These are phyloP conservation scores for Coriolopsis trogii DNA, from an alignment of 1,284 basidiomycete genomes.

Conservation along the genomic window DNA sequence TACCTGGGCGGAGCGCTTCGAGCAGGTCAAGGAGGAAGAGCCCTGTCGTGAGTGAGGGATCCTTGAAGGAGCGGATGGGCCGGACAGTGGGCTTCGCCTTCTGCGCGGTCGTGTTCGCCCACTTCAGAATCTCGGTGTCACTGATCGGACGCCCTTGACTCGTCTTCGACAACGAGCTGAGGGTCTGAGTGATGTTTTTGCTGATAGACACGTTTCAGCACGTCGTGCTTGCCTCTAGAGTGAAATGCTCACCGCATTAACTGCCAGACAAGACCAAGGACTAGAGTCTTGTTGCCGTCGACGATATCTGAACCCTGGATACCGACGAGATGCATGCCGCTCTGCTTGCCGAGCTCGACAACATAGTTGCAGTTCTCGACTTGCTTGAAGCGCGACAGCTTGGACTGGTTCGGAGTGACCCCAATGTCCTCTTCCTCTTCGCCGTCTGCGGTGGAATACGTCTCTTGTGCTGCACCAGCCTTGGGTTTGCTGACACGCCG, in stretches of 20 bases:
- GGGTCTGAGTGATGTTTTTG: slow-evolving; percentile 91
- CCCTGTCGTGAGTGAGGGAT: slow-evolving; percentile 87
- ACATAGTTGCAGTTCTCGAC: slow-evolving; percentile 99
- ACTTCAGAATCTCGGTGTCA: slow-evolving; percentile 93
- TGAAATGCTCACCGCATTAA: slow-evolving; percentile 76
- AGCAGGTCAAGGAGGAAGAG: slow-evolving; percentile 95
- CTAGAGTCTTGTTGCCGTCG: slow-evolving; percentile 89
- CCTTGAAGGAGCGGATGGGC: slow-evolving; percentile 91
- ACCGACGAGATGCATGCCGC: slow-evolving; percentile 94
- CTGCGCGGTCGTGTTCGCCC: slow-evolving; percentile 93
- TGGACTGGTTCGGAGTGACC: slow-evolving; percentile 78
- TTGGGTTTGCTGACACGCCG: slow-evolving; percentile 93
- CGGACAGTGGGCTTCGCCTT: slow-evolving; percentile 66
- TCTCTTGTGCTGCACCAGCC: slow-evolving; percentile 49
- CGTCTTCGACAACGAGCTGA: slow-evolving; percentile 76
- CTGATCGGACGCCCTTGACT: slow-evolving; percentile 80
- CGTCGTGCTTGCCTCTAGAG: no score
- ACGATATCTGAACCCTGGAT: slow-evolving; percentile 98
- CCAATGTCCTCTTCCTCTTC: slow-evolving; percentile 79
- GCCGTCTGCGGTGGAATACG: slow-evolving; percentile 46
- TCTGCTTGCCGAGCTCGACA: slow-evolving; percentile 91
- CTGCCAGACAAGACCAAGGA: slow-evolving; percentile 97
- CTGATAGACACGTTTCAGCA: slow-evolving; percentile 37
- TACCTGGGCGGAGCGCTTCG: slow-evolving; percentile 90
- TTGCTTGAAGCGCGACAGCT: slow-evolving; percentile 92